Evolutionary conservation across 2,329 filamentous ascomycete genomes (phyloP), one percentile per base, ranked within the genome.

Genomic region (Botrytis byssoidea): DNA sequence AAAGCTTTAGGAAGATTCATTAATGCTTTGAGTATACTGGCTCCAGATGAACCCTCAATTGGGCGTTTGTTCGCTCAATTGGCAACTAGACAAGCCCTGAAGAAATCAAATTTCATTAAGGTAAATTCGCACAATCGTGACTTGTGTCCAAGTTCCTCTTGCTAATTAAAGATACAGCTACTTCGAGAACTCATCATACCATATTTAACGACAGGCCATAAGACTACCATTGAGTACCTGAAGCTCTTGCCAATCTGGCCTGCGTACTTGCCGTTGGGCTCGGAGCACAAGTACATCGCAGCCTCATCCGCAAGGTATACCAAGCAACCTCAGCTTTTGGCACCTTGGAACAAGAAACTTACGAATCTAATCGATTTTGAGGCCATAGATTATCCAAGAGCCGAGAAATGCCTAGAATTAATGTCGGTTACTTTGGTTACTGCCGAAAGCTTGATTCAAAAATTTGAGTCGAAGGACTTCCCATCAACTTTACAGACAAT

Each of bases 341-440:
- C 78, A 46, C 77, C 78, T 29, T 78, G 75, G 74, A 76, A 79
- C 46, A 76, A 74, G 65, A 69, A 76, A n/a, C 63, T 66, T 14
- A 20, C 35, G 51, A 61, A 64, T 32, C 78, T 80, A 35, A 74
- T 80, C 40, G 37, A 75, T 46, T 68, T 20, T 25, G 46, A 48
- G 66, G 75, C 29, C 2, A 48, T 14, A 60, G 29, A 10, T 8
- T 37, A 22, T 22, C 1, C 2, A 2, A 1, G 40, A 12, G 73
- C 74, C n/a, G n/a, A 55, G 18, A 2, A 46, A 59, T 70, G 72
- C 22, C 35, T 73, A 6, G 20, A 44, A 9, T 7, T 8, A 12
- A 22, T 73, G 55, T n/a, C 18, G 6, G 51, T 40, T 29, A 29
- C 9, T 4, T 20, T 37, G 5, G 12, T 73, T 22, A 18, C 16